Evolutionary conservation across 108 stramenopile genomes (phyloP).

Genomic region (Cylindrotheca closterium): DNA sequence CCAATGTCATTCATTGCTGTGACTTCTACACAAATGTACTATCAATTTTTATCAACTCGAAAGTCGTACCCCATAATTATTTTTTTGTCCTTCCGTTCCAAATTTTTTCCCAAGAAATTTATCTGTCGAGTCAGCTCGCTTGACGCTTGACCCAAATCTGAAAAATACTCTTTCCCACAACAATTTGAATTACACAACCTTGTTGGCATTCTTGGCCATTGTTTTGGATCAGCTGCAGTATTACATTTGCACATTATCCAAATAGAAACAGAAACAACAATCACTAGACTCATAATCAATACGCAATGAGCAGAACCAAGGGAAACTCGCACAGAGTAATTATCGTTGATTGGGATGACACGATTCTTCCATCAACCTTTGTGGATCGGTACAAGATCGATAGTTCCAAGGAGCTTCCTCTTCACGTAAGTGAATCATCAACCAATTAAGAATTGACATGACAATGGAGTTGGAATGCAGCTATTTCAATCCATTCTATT

Average conservation of each 20-base stretch:
- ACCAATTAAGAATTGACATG: neutral
- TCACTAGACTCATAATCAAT: neutral
- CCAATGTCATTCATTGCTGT: too few relatives aligned
- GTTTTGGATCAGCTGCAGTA: neutral
- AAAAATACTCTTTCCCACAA: too few relatives aligned
- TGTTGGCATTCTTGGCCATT: neutral
- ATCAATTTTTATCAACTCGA: too few relatives aligned
- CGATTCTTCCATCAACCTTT: constrained; percentile 86
- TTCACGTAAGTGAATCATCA: constrained; percentile 49
- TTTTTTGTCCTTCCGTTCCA: too few relatives aligned
- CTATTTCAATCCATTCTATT: neutral
- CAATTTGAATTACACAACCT: too few relatives aligned
- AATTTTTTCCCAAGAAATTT: too few relatives aligned
- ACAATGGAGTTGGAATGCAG: neutral
- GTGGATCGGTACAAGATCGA: constrained; percentile 74
- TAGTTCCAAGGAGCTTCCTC: constrained; percentile 61
- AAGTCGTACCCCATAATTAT: too few relatives aligned
- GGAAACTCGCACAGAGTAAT: constrained; percentile 40
- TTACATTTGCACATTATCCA: neutral
- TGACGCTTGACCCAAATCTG: too few relatives aligned
- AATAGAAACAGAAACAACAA: neutral
- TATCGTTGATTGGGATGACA: constrained; percentile 93
- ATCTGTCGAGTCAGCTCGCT: too few relatives aligned
- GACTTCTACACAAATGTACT: too few relatives aligned
- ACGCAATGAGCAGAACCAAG: neutral